These are phyloP conservation scores for Fennellomyces sp. DNA, from an alignment of 371 early-diverging fungal genomes.

Conservation along the genomic window DNA sequence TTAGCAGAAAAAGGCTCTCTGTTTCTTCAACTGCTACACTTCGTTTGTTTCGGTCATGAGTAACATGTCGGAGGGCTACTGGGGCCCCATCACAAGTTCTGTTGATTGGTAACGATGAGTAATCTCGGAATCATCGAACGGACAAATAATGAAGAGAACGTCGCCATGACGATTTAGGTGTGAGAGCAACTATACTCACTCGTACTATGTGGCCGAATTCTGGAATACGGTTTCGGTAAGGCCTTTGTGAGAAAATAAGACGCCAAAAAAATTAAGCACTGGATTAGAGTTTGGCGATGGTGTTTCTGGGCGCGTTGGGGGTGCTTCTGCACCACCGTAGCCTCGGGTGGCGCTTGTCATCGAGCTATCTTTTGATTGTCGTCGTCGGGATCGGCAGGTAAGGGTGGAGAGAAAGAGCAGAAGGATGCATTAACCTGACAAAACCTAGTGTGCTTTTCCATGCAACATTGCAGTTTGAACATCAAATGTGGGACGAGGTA, in stretches of 20 bases:
- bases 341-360: slow-evolving; percentile 37
- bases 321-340: slow-evolving; percentile 33
- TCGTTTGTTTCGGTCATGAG: neutral
- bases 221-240: slow-evolving; percentile 48
- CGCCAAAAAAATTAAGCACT: neutral
- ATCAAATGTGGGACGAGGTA: slow-evolving; percentile 57
- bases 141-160: neutral
- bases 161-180: slow-evolving; percentile 23
- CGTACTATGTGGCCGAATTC: slow-evolving; percentile 39
- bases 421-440: neutral
- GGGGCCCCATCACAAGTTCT: slow-evolving; percentile 45
- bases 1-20: neutral
- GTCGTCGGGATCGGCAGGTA: slow-evolving; percentile 51
- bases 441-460: slow-evolving; percentile 37
- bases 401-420: slow-evolving; percentile 2
- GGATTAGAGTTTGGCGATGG: slow-evolving; percentile 50
- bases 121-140: too few relatives aligned
- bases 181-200: slow-evolving; percentile 35
- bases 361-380: slow-evolving; percentile 41
- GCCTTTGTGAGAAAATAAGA: neutral
- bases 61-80: slow-evolving; percentile 22
- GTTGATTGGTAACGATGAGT: slow-evolving; percentile 46
- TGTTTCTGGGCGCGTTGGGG: slow-evolving; percentile 35
- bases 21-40: neutral
- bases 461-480: slow-evolving; percentile 40